A percentile compares a stretch with the other conserved stretches of the same genome.
Conservation (phyloP, 108 stramenopile genomes). For the Nannochloropsis oceanica region DNA sequence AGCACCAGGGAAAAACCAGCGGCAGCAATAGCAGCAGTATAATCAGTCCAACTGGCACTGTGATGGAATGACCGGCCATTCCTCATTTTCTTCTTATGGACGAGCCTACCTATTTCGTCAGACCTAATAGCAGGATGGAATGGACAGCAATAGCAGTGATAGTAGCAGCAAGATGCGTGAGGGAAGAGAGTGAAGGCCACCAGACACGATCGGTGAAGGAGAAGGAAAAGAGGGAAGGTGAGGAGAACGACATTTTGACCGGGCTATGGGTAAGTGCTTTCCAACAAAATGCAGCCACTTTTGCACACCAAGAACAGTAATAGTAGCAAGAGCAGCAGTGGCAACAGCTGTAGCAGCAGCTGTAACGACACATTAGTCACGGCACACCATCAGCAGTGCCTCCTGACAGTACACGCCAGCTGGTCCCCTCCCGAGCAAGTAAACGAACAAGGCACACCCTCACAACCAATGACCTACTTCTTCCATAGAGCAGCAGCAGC, state of each 20-base stretch:
- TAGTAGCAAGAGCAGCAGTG: not conserved
- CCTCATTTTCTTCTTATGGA: too few species aligned
- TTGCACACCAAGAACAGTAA: not conserved
- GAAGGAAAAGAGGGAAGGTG: not conserved
- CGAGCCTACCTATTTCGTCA: too few species aligned
- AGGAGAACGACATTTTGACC: not conserved
- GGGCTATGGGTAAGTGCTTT: not conserved
- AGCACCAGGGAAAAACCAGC: too few species aligned
- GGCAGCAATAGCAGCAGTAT: too few species aligned
- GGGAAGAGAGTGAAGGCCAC: not conserved
- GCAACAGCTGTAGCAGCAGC: not conserved
- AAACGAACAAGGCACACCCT: not conserved
- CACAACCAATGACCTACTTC: too few species aligned
- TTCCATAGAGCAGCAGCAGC: too few species aligned
- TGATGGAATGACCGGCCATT: too few species aligned
- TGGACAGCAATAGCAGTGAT: too few species aligned
- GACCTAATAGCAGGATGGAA: too few species aligned
- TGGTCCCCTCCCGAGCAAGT: not conserved
- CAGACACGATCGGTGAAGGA: not conserved
- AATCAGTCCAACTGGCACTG: too few species aligned
- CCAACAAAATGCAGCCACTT: not conserved
- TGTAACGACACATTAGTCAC: not conserved
- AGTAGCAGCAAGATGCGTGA: too few species aligned
- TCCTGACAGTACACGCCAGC: not conserved
- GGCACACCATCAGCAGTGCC: not conserved